Percentiles rank a stretch among this genome's conserved stretches.
phyloP scores from a whole-genome alignment of 2,329 filamentous ascomycete species.

The Didymella arachidicola region DNA sequence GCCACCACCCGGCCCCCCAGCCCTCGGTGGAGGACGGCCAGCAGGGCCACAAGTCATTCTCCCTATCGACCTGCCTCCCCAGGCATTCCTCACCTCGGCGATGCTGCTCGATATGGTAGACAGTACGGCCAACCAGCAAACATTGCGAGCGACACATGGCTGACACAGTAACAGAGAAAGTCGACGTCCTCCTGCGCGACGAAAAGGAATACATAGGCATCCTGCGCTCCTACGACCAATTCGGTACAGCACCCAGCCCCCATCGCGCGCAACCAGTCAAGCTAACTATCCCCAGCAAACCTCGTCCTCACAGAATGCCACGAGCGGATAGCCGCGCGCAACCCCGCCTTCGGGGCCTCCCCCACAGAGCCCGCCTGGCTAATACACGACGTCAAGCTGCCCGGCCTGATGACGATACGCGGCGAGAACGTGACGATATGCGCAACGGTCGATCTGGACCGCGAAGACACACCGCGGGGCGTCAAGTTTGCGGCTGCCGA shows the following conservation, averaged over 20 bases:
- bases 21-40: constrained; percentile 41
- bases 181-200: constrained; percentile 89
- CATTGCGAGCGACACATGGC: constrained; percentile 10
- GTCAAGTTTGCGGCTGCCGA: constrained; percentile 72
- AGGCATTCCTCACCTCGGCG: constrained; percentile 98
- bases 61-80: constrained; percentile 70
- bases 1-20: constrained; percentile 59
- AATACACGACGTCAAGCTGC: constrained; percentile 83
- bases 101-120: constrained; percentile 96
- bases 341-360: constrained; percentile 44
- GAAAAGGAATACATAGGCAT: constrained; percentile 94
- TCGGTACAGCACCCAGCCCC: constrained; percentile 66
- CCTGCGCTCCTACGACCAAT: constrained; percentile 95
- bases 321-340: constrained; percentile 81
- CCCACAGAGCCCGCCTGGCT: constrained; percentile 54
- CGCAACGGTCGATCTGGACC: constrained; percentile 96
- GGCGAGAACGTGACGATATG: constrained; percentile 97
- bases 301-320: constrained; percentile 91
- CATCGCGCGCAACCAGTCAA: not conserved
- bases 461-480: constrained; percentile 85
- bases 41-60: constrained; percentile 37
- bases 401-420: constrained; percentile 88
- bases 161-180: constrained; percentile 74
- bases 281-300: constrained; percentile 70
- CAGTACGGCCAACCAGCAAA: constrained; percentile 63